These are phyloP conservation scores for Pseudonitzschia multistriata DNA, from an alignment of 108 stramenopile genomes.

Conservation along the genomic window DNA sequence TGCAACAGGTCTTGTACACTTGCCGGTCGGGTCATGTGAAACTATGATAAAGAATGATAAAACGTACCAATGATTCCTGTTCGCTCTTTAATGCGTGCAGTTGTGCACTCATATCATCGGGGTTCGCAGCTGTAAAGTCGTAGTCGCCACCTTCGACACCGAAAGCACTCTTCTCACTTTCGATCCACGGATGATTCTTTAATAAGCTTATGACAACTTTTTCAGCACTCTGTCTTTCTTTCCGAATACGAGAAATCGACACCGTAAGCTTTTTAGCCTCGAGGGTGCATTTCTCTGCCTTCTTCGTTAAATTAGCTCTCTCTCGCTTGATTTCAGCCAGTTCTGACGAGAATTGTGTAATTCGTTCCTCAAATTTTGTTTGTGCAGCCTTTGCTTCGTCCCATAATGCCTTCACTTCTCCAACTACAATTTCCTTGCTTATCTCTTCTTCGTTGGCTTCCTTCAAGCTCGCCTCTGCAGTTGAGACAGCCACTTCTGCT, in stretches of 20 bases:
- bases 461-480: slow-evolving; percentile 59
- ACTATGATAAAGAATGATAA: neutral
- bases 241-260: slow-evolving; percentile 63
- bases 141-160: slow-evolving; percentile 94
- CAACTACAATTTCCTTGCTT: slow-evolving; percentile 69
- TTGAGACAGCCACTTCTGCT: slow-evolving; percentile 60
- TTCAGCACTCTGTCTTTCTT: slow-evolving; percentile 72
- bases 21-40: neutral
- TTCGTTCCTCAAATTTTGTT: slow-evolving; percentile 62
- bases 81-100: slow-evolving; percentile 77
- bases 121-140: slow-evolving; percentile 84
- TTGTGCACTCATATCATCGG: slow-evolving; percentile 59
- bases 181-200: slow-evolving; percentile 93
- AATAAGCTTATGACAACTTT: slow-evolving; percentile 62
- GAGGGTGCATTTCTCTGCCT: slow-evolving; percentile 68
- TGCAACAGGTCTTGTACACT: neutral
- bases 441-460: slow-evolving; percentile 63
- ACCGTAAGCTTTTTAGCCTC: slow-evolving; percentile 88
- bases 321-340: slow-evolving; percentile 59
- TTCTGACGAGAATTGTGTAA: slow-evolving; percentile 75
- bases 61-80: slow-evolving; percentile 69
- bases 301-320: slow-evolving; percentile 52
- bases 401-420: slow-evolving; percentile 68
- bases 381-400: slow-evolving; percentile 74
- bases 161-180: slow-evolving; percentile 88